These are phyloP conservation scores for Craterostigma plantagineum DNA, from an alignment of 257 asterid genomes.

Conservation along the genomic window DNA sequence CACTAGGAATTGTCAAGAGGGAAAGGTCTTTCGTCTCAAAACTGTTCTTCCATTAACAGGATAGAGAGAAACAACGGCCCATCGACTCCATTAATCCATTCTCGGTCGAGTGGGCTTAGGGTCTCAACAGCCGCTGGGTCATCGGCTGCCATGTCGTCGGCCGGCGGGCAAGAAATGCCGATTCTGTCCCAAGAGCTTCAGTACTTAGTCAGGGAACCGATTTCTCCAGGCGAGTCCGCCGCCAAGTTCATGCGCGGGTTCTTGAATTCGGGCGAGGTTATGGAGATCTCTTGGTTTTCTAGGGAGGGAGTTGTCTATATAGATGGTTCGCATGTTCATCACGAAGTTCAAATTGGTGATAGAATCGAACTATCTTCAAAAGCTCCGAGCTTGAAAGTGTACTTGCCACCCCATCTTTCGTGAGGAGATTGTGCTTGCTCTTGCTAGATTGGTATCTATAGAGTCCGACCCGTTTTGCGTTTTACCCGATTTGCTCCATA, in stretches of 20 bases:
- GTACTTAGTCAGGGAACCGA: constrained; percentile 84
- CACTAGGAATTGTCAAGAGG: no score
- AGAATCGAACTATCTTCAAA: constrained; percentile 43
- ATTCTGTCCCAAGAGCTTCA: constrained; percentile 71
- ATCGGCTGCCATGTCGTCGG: constrained; percentile 86
- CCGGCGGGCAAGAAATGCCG: constrained; percentile 70
- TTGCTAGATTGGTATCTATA: no score
- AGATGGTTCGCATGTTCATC: constrained; percentile 70
- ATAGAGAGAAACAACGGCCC: constrained; percentile 16
- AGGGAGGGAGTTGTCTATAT: constrained; percentile 44
- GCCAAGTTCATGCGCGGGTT: constrained; percentile 28
- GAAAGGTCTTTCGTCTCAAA: no score
- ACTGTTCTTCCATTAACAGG: constrained; percentile 21
- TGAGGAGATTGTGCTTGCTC: no score
- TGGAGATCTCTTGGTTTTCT: constrained; percentile 66
- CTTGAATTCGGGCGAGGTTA: constrained; percentile 27
- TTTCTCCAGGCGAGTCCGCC: constrained; percentile 25
- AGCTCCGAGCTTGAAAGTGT: constrained; percentile 57
- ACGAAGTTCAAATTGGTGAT: constrained; percentile 53
- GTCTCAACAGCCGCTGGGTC: constrained; percentile 93
- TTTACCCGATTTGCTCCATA: no score
- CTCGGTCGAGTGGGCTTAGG: constrained; percentile 88
- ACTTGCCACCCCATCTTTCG: constrained; percentile 28
- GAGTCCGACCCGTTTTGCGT: no score
- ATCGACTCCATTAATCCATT: constrained; percentile 33